phyloP scores from a whole-genome alignment of 1,284 basidiomycete species.

The Rhodotorula mucilaginosa region DNA sequence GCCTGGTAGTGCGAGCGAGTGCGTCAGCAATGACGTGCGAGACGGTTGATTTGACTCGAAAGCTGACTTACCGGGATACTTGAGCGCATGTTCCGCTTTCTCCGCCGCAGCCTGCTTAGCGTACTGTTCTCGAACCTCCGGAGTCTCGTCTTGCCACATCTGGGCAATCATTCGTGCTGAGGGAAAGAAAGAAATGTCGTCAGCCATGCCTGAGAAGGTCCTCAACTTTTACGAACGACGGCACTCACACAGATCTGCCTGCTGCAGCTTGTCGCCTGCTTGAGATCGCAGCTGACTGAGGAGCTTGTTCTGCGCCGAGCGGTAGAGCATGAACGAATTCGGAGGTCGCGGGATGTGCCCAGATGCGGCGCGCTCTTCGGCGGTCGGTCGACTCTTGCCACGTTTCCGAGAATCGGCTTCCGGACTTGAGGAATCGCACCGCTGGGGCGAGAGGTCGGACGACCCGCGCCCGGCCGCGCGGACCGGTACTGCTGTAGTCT shows the following conservation, averaged over 20 bases:
- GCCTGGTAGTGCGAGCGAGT: not conserved
- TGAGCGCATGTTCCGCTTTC: not conserved
- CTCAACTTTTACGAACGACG: not conserved
- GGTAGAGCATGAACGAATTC: conserved; percentile 20
- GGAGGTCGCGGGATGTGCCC: conserved; percentile 10
- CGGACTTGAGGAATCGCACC: not conserved
- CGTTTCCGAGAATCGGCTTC: not conserved
- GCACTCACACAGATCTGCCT: conserved; percentile 5
- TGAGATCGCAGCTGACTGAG: not conserved
- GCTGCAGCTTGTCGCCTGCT: not conserved
- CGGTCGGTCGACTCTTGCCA: not conserved
- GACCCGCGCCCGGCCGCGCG: too few relatives aligned
- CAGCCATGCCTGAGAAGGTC: not conserved
- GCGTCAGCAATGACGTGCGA: not conserved
- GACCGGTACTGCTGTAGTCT: too few relatives aligned
- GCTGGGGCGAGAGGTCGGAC: not conserved
- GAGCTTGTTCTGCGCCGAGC: conserved; percentile 4
- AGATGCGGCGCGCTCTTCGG: not conserved
- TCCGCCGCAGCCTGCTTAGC: not conserved
- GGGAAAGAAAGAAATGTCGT: too few relatives aligned
- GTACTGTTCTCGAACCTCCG: not conserved
- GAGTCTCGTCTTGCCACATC: conserved; percentile 9
- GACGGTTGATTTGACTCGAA: too few relatives aligned
- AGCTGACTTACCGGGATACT: not conserved
- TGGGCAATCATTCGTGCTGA: conserved; percentile 10